These are phyloP conservation scores for Phytophthora pistaciae DNA, from an alignment of 352 stramenopile genomes.

Conservation along the genomic window DNA sequence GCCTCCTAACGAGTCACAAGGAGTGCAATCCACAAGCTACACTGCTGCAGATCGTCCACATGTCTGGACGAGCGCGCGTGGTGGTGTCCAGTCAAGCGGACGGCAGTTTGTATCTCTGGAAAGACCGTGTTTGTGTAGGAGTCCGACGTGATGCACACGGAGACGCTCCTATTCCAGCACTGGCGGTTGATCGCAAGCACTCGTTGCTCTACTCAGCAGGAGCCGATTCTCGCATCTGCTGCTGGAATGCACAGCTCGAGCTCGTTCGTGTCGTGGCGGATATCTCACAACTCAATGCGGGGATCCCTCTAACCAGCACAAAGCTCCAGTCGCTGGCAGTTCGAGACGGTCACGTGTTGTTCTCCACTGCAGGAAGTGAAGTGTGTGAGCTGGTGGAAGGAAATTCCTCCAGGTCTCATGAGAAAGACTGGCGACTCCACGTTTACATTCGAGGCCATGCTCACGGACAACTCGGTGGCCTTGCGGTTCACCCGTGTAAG, in stretches of 20 bases:
- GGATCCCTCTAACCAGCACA: slow-evolving; percentile 37
- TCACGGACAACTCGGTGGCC: slow-evolving; percentile 74
- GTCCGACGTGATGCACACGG: slow-evolving; percentile 55
- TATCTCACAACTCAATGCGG: slow-evolving; percentile 42
- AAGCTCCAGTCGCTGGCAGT: slow-evolving; percentile 65
- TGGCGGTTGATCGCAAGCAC: slow-evolving; percentile 58
- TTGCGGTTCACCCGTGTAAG: slow-evolving; percentile 80
- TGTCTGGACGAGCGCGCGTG: slow-evolving; percentile 51
- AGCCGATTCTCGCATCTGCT: slow-evolving; percentile 61
- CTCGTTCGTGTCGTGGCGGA: slow-evolving; percentile 42
- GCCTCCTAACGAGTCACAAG: slow-evolving; percentile 60
- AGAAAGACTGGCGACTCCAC: slow-evolving; percentile 28
- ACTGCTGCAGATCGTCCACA: slow-evolving; percentile 45
- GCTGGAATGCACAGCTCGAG: slow-evolving; percentile 71
- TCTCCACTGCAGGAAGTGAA: slow-evolving; percentile 87
- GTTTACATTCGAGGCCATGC: slow-evolving; percentile 70
- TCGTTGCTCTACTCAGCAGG: slow-evolving; percentile 70
- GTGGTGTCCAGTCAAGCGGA: slow-evolving; percentile 75
- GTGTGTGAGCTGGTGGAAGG: slow-evolving; percentile 85
- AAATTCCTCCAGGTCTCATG: slow-evolving; percentile 13
- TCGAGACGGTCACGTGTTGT: slow-evolving; percentile 74
- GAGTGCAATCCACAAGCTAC: slow-evolving; percentile 48
- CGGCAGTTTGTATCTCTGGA: slow-evolving; percentile 82
- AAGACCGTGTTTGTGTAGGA: slow-evolving; percentile 67
- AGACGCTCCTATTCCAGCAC: slow-evolving; percentile 47